Conservation (phyloP, 306 rosid species). For the Cucurbita pepo region DNA sequence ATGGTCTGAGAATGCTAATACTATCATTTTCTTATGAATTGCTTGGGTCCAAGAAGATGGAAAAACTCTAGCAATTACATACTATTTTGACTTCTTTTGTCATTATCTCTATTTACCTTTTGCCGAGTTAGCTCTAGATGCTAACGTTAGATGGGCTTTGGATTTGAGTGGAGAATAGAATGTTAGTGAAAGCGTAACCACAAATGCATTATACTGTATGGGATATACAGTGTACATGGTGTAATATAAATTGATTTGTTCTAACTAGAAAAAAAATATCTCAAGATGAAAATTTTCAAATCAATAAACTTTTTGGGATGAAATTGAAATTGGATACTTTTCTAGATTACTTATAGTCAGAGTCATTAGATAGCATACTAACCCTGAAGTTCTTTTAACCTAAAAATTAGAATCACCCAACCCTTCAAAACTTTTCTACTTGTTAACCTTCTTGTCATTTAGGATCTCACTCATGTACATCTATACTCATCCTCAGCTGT, state of each 20-base stretch:
- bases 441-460: not conserved
- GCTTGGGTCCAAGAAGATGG: not conserved
- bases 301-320: not conserved
- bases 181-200: not conserved
- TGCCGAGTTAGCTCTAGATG: not conserved
- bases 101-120: not conserved
- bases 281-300: not conserved
- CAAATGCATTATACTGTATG: not conserved
- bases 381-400: not conserved
- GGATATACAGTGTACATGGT: not conserved
- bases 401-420: not conserved
- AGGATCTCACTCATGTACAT: slow-evolving; percentile 2
- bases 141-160: not conserved
- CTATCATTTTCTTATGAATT: not conserved
- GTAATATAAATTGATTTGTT: not conserved
- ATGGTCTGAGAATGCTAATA: not conserved
- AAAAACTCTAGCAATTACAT: not conserved
- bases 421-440: not conserved
- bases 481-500: not conserved
- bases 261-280: not conserved
- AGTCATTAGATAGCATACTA: not conserved
- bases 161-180: not conserved
- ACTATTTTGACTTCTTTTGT: not conserved
- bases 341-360: not conserved
- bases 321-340: not conserved